phyloP scores from a whole-genome alignment of 805 yeast species.

The Teunomyces atbi region DNA sequence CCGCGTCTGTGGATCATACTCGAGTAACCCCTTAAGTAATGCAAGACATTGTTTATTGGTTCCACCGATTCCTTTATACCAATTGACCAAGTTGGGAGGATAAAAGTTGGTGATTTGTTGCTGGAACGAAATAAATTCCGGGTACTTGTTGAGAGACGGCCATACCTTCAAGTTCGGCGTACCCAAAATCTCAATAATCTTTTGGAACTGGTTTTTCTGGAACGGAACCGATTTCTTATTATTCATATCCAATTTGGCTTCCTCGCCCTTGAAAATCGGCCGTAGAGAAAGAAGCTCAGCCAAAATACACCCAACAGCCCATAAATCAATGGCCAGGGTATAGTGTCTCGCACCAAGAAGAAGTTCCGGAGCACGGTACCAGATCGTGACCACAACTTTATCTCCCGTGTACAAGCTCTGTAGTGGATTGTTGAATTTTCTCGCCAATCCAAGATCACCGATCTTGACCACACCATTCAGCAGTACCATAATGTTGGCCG shows the following conservation, averaged over 20 bases:
- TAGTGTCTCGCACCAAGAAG: slow-evolving; percentile 89
- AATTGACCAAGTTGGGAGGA: slow-evolving; percentile 69
- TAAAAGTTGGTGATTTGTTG: slow-evolving; percentile 57
- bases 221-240: slow-evolving; percentile 91
- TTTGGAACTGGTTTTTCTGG: slow-evolving; percentile 87
- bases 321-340: slow-evolving; percentile 86
- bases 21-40: slow-evolving; percentile 61
- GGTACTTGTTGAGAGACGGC: slow-evolving; percentile 77
- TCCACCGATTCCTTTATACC: slow-evolving; percentile 87
- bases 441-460: slow-evolving; percentile 91
- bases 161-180: slow-evolving; percentile 78
- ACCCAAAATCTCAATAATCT: slow-evolving; percentile 90
- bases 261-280: slow-evolving; percentile 97
- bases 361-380: slow-evolving; percentile 95
- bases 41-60: slow-evolving; percentile 65
- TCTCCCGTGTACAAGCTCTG: slow-evolving; percentile 89
- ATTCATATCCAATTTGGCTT: slow-evolving; percentile 79
- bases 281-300: slow-evolving; percentile 86
- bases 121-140: slow-evolving; percentile 61
- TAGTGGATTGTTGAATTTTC: slow-evolving; percentile 81
- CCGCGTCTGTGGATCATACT: slow-evolving; percentile 80
- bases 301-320: slow-evolving; percentile 95
- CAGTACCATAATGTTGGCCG: slow-evolving; percentile 97
- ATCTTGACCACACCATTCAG: slow-evolving; percentile 87
- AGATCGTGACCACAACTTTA: slow-evolving; percentile 93